Conservation (phyloP, 2,329 filamentous ascomycete species). For the Lecanoromycetidae sp. region DNA sequence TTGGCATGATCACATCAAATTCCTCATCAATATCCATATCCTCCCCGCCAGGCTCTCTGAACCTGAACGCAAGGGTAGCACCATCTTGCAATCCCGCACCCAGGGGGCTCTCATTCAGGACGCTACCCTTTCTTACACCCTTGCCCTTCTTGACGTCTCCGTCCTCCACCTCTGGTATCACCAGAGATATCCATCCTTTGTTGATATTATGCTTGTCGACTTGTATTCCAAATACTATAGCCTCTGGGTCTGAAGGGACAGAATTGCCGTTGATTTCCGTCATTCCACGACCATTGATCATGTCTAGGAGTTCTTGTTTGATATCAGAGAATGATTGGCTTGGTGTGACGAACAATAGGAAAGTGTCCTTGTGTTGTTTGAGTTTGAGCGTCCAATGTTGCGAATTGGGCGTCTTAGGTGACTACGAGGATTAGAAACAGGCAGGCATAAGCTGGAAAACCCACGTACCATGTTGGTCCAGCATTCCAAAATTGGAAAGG, state of each 20-base stretch:
- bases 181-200: constrained; percentile 38
- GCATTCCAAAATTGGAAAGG: too few relatives aligned
- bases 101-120: constrained; percentile 24
- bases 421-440: constrained; percentile 4
- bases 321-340: constrained; percentile 45
- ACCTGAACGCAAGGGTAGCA: constrained; percentile 30
- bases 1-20: constrained; percentile 24
- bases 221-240: constrained; percentile 37
- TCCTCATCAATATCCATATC: constrained; percentile 21
- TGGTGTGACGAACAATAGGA: constrained; percentile 54
- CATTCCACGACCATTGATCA: constrained; percentile 38
- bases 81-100: constrained; percentile 31
- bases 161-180: constrained; percentile 24
- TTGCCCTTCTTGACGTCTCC: constrained; percentile 21
- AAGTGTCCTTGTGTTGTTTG: constrained; percentile 59
- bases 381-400: constrained; percentile 55
- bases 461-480: constrained; percentile 11
- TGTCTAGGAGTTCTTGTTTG: constrained; percentile 45
- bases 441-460: neutral
- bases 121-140: constrained; percentile 23
- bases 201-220: constrained; percentile 36
- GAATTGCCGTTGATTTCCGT: constrained; percentile 28
- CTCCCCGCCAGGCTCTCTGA: constrained; percentile 17
- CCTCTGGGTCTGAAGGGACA: constrained; percentile 29
- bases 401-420: constrained; percentile 26